phyloP scores from a whole-genome alignment of 768 basidiomycete species.

The Mycena amicta region DNA sequence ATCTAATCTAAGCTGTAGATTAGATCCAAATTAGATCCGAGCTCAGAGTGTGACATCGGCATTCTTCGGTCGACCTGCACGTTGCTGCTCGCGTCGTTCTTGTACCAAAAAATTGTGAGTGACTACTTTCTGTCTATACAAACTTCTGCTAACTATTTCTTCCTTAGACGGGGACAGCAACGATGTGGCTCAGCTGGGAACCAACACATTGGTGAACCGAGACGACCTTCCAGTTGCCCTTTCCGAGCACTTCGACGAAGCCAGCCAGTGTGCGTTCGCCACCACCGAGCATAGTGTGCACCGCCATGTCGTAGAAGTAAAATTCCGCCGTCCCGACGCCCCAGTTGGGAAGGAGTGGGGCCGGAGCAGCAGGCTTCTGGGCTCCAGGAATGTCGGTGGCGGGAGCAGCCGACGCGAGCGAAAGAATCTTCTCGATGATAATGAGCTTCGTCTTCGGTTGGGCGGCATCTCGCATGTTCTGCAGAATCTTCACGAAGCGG shows the following conservation, averaged over 20 bases:
- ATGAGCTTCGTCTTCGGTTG: constrained; percentile 27
- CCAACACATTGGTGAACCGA: constrained; percentile 6
- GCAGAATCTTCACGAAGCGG: constrained; percentile 26
- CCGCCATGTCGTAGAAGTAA: constrained; percentile 13
- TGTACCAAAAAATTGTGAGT: no score
- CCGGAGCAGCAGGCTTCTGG: not conserved
- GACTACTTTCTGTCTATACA: no score
- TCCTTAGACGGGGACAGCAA: not conserved
- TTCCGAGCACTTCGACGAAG: constrained; percentile 1
- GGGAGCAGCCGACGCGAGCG: not conserved
- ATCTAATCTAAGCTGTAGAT: no score
- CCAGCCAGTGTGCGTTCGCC: constrained; percentile 15
- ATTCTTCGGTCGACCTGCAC: no score
- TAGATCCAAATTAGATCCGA: no score
- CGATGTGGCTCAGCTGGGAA: constrained; percentile 10
- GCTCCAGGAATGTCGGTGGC: constrained; percentile 9
- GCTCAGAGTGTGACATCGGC: no score
- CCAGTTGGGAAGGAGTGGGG: constrained; percentile 15
- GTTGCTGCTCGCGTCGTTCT: no score
- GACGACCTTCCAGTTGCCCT: constrained; percentile 13
- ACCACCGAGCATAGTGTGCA: constrained; percentile 12
- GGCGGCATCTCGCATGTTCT: constrained; percentile 29
- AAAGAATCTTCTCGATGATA: constrained; percentile 29
- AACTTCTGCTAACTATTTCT: no score
- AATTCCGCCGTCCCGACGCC: constrained; percentile 8